phyloP scores from a whole-genome alignment of 2,329 filamentous ascomycete species.

The Cercospora berteroae region DNA sequence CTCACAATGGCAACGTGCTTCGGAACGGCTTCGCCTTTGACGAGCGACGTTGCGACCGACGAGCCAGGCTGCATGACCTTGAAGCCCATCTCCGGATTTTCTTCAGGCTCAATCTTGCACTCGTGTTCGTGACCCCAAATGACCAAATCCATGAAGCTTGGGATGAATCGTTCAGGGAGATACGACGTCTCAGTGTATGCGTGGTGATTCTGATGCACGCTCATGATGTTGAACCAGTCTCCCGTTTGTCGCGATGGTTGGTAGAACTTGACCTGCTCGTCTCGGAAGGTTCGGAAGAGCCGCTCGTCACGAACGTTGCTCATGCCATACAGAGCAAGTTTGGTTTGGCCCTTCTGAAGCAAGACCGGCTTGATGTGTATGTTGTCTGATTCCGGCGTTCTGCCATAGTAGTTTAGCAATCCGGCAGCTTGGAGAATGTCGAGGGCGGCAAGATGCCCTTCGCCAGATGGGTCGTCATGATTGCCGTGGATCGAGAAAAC shows the following conservation, averaged over 20 bases:
- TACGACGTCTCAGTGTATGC: conserved; percentile 92
- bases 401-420: conserved; percentile 92
- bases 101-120: conserved; percentile 79
- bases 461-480: conserved; percentile 96
- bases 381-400: conserved; percentile 87
- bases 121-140: conserved; percentile 99
- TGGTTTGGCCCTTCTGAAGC: conserved; percentile 88
- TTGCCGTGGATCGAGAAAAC: conserved; percentile 99
- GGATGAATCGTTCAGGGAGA: conserved; percentile 87
- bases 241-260: conserved; percentile 73
- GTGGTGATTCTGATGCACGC: conserved; percentile 94
- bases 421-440: conserved; percentile 90
- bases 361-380: conserved; percentile 89
- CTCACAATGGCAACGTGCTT: conserved; percentile 88
- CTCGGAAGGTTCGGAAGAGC: conserved; percentile 87
- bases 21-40: conserved; percentile 82
- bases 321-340: conserved; percentile 87
- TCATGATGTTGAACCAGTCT: conserved; percentile 95
- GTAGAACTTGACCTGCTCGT: conserved; percentile 92
- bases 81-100: conserved; percentile 85
- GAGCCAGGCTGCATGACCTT: conserved; percentile 97
- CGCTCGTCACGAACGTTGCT: conserved; percentile 96
- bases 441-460: conserved; percentile 85
- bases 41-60: conserved; percentile 88
- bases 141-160: conserved; percentile 84